A percentile compares a stretch with the other conserved stretches of the same genome.
phyloP scores from a whole-genome alignment of 768 basidiomycete species.

The Hericium erinaceus region DNA sequence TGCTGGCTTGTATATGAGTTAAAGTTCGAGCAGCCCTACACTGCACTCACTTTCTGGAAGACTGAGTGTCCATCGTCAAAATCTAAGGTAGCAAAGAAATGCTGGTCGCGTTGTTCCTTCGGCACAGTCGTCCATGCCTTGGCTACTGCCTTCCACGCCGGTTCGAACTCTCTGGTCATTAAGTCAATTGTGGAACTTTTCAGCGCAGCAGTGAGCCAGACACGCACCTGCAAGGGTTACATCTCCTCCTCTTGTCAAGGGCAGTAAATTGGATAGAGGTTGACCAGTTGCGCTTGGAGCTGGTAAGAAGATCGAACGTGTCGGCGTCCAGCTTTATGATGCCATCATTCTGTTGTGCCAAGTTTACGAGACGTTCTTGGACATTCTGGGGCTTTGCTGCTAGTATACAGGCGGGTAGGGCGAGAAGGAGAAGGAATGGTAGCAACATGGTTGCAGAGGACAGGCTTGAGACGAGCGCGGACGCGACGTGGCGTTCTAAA shows the following conservation, averaged over 20 bases:
- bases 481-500: constrained; percentile 10
- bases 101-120: constrained; percentile 53
- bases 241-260: constrained; percentile 68
- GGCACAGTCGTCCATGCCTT: constrained; percentile 70
- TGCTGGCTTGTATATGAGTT: constrained; percentile 39
- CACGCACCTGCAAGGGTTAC: constrained; percentile 84
- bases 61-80: constrained; percentile 68
- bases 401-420: constrained; percentile 22
- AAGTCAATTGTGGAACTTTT: neutral
- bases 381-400: constrained; percentile 20
- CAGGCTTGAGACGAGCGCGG: neutral
- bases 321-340: constrained; percentile 71
- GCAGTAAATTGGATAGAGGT: constrained; percentile 88
- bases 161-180: constrained; percentile 66
- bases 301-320: constrained; percentile 69
- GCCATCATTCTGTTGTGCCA: constrained; percentile 68
- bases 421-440: constrained; percentile 24
- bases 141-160: constrained; percentile 72
- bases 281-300: constrained; percentile 76
- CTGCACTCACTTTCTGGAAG: constrained; percentile 65
- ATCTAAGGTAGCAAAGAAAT: constrained; percentile 91
- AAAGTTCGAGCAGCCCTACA: neutral
- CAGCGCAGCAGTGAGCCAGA: neutral
- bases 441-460: constrained; percentile 11
- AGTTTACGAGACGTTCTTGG: constrained; percentile 52